Evolutionary conservation across 2,329 filamentous ascomycete genomes (phyloP).

Genomic region (Corynespora cassiicola): DNA sequence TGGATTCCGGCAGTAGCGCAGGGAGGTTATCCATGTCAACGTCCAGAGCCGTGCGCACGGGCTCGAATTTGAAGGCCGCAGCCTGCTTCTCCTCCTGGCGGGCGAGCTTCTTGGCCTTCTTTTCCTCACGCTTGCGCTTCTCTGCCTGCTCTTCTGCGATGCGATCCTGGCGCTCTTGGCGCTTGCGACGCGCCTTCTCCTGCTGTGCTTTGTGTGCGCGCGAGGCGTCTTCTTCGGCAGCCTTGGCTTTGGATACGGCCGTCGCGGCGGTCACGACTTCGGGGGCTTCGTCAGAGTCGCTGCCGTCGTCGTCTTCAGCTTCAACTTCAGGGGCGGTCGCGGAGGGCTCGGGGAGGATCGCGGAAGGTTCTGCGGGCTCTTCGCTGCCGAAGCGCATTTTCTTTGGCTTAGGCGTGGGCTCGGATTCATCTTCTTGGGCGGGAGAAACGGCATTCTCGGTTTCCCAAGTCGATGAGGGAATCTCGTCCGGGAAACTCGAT

Average conservation of each 20-base stretch:
- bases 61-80: constrained; percentile 7
- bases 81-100: constrained; percentile 11
- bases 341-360: not conserved
- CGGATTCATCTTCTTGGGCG: constrained; percentile 17
- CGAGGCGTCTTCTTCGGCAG: constrained; percentile 33
- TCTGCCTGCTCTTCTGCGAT: constrained; percentile 39
- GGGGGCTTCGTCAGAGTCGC: constrained; percentile 47
- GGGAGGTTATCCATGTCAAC: constrained; percentile 50
- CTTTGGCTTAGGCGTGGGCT: constrained; percentile 15
- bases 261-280: constrained; percentile 42
- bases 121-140: constrained; percentile 36
- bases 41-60: constrained; percentile 11
- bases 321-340: constrained; percentile 1
- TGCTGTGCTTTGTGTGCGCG: constrained; percentile 37
- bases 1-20: constrained; percentile 58
- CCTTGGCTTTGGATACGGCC: constrained; percentile 34
- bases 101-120: constrained; percentile 38
- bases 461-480: constrained; percentile 35
- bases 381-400: constrained; percentile 45
- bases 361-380: constrained; percentile 27
- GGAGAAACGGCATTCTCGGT: constrained; percentile 27
- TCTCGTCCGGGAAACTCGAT: constrained; percentile 24
- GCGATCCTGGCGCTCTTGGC: constrained; percentile 36
- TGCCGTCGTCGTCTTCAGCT: constrained; percentile 30
- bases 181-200: constrained; percentile 31